Evolutionary conservation across 371 early-diverging fungal genomes (phyloP), one percentile per base, ranked within the genome.

Genomic region (Fennellomyces sp.): DNA sequence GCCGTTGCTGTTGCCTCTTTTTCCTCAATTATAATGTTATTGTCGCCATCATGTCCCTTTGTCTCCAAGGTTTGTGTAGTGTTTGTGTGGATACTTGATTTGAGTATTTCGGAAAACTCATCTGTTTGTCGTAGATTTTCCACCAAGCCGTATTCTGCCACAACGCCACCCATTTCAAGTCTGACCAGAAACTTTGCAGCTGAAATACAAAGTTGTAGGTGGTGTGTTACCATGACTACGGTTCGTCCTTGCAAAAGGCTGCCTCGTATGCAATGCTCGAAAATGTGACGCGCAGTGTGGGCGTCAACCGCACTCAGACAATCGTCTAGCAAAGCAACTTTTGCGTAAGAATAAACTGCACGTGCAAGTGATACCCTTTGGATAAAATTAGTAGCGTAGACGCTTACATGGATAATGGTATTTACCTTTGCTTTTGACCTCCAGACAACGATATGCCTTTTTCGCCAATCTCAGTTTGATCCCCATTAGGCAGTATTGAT

Each of bases 381-480:
- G 52, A 19, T 35, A 49, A 17, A 28, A 48, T 17, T 31, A 25
- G 38, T 2, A n/a, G 0, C 28, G 17, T 10, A 30, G 31, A 31
- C 1, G 1, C 15, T 7, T 29, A 19, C 49, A 47, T 23, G 23
- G 10, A 1, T 47, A 47, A 15, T 21, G 12, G 7, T 19, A 48
- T 19, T 21, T 61, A 61, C 64, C 88, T 82, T 69, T 89, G 89
- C 61, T 86, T 85, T 62, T 87, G 89, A 21, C 89, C 88, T 58
- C 88, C 89, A 11, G 84, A 83, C 10, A 89, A 72, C 3, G 86
- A 82, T 35, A 87, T 81, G 1, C 89, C 89, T 28, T 84, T 84
- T 71, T 94, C 95, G 10, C 95, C 96, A 61, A 95, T 86, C 75
- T 93, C 91, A 0, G 96, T 96, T 68, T 76, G 58, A 69, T 96